Percentiles rank a stretch among this genome's conserved stretches.
Conservation (phyloP, 202 grass and related monocot species). For the Alloteropsis angusta region DNA sequence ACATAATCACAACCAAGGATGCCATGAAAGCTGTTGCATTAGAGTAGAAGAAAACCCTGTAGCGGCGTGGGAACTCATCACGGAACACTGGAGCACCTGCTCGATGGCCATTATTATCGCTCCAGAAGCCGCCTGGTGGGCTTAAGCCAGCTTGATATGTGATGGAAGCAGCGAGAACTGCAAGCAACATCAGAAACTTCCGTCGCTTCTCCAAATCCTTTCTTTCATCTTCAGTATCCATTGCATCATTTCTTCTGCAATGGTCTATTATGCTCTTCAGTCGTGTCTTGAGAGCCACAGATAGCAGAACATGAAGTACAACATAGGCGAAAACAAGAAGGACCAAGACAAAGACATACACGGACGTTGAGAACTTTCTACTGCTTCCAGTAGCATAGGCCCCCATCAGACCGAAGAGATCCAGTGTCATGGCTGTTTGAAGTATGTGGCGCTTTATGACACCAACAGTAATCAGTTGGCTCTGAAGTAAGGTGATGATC, state of each 20-base stretch:
- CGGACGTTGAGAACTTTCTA: conserved; percentile 26
- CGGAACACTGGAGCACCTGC: conserved; percentile 36
- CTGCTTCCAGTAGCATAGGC: conserved; percentile 50
- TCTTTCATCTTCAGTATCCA: not conserved
- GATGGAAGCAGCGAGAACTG: conserved; percentile 45
- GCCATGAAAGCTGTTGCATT: conserved; percentile 54
- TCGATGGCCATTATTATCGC: conserved; percentile 21
- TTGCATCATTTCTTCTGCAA: not conserved
- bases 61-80: conserved; percentile 33
- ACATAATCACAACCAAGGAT: conserved; percentile 52
- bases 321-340: conserved; percentile 39
- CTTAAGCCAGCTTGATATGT: conserved; percentile 53
- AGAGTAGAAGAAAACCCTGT: conserved; percentile 49
- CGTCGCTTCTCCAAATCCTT: conserved; percentile 28
- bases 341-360: conserved; percentile 22
- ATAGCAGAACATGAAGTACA: conserved; percentile 28
- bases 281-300: conserved; percentile 14
- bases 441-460: conserved; percentile 36
- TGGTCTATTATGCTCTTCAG: not conserved
- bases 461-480: conserved; percentile 14
- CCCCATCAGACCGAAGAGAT: conserved; percentile 48
- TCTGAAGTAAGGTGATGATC: conserved; percentile 56
- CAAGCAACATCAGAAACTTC: conserved; percentile 56
- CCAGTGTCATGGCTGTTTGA: conserved; percentile 41
- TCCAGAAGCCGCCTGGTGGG: conserved; percentile 55